Percentiles rank a stretch among this genome's conserved stretches.
phyloP scores from a whole-genome alignment of 257 asterid species.

The Striga asiatica region DNA sequence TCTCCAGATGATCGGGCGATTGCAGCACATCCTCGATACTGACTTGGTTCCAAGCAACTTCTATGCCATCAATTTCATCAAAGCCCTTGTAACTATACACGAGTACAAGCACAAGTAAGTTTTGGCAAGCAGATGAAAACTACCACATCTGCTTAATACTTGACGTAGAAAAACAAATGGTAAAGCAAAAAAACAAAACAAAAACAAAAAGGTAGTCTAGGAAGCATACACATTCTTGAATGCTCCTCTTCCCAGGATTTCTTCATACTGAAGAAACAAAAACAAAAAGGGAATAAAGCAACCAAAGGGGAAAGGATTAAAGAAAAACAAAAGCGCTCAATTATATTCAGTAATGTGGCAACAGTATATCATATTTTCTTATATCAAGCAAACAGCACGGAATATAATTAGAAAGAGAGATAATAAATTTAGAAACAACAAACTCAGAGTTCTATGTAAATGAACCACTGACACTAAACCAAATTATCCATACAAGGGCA shows the following conservation, averaged over 20 bases:
- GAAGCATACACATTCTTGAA: constrained; percentile 69
- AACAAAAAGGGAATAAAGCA: constrained; percentile 16
- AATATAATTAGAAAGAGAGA: background rate
- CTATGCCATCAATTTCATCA: constrained; percentile 68
- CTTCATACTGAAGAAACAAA: constrained; percentile 40
- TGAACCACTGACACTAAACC: background rate
- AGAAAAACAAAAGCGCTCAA: background rate
- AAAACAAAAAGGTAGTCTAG: background rate
- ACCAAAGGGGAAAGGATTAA: constrained; percentile 12
- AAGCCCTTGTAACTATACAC: constrained; percentile 58
- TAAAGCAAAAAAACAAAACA: background rate
- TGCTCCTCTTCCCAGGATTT: constrained; percentile 78
- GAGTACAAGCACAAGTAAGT: background rate
- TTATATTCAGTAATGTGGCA: background rate
- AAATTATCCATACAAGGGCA: background rate
- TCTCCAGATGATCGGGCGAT: constrained; percentile 60
- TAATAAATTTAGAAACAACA: background rate
- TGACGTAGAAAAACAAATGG: background rate
- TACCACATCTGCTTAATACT: background rate
- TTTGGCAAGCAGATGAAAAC: background rate
- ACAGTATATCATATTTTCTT: background rate
- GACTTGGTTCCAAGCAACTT: constrained; percentile 84
- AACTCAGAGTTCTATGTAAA: background rate
- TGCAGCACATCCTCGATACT: constrained; percentile 44
- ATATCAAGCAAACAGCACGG: background rate